Conservation (phyloP, 1,284 basidiomycete genomes). For the Earliella scabrosa region DNA sequence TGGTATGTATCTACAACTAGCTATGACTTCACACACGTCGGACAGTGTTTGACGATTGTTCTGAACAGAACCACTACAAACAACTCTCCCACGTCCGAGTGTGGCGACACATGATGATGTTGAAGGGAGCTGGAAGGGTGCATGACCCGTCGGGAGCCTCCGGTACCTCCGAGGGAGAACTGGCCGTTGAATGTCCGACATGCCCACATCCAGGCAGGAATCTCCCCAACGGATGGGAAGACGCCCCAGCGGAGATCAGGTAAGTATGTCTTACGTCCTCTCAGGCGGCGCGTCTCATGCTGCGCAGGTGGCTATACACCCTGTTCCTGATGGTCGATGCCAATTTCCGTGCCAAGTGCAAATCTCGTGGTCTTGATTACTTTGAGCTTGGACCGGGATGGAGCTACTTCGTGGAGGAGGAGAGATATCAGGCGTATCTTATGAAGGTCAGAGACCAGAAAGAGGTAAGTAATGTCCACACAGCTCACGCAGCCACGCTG, state of each 20-base stretch:
- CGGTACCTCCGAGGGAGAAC: slow-evolving; percentile 19
- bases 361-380: slow-evolving; percentile 24
- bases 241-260: neutral
- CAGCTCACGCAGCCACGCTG: neutral
- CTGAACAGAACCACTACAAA: slow-evolving; percentile 7
- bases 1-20: neutral
- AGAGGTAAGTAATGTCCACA: slow-evolving; percentile 2
- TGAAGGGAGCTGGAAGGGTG: slow-evolving; percentile 28
- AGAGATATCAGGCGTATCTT: slow-evolving; percentile 13
- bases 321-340: slow-evolving; percentile 32
- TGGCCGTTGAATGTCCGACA: no score
- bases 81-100: neutral
- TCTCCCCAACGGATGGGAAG: slow-evolving; percentile 22
- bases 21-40: neutral
- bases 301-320: slow-evolving; percentile 29
- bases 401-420: slow-evolving; percentile 30
- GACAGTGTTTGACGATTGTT: neutral
- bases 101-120: slow-evolving; percentile 26
- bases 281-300: neutral
- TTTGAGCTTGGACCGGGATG: slow-evolving; percentile 26
- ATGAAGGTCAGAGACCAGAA: neutral
- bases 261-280: slow-evolving; percentile 11
- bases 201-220: slow-evolving; percentile 31
- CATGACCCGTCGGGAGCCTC: slow-evolving; percentile 19
- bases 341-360: slow-evolving; percentile 32